These are phyloP conservation scores for Tausonia pullulans DNA, from an alignment of 1,284 basidiomycete genomes.

Conservation along the genomic window DNA sequence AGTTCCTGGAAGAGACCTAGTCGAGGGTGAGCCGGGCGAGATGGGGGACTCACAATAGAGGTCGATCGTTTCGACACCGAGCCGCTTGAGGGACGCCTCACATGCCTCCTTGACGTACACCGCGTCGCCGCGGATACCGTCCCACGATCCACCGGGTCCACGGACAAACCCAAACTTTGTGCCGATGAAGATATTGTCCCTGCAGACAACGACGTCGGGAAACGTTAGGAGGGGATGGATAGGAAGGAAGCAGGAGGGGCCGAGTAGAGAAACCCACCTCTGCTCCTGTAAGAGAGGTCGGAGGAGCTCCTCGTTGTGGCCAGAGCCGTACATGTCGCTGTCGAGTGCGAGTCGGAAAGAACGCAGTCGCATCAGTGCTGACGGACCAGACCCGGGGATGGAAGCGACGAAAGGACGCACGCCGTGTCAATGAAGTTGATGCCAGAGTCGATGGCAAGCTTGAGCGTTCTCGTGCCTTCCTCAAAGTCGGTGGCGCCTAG, in stretches of 20 bases:
- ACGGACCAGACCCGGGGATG: neutral
- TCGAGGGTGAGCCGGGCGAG: neutral
- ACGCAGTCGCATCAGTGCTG: neutral
- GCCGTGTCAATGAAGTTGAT: conserved; percentile 4
- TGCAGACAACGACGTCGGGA: neutral
- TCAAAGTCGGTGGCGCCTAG: neutral
- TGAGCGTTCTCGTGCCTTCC: neutral
- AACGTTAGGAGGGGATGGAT: neutral
- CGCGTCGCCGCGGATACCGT: neutral
- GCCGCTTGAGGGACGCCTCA: conserved; percentile 35
- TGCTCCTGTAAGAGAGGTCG: neutral
- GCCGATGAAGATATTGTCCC: conserved; percentile 9
- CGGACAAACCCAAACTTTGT: conserved; percentile 12
- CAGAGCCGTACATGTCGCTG: neutral
- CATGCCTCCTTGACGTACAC: conserved; percentile 31
- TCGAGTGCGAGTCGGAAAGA: neutral
- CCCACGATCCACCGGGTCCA: neutral
- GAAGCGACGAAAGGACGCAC: neutral
- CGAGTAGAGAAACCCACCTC: neutral
- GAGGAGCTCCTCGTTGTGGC: conserved; percentile 11
- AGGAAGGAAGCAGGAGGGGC: neutral
- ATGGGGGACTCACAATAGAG: conserved; percentile 37
- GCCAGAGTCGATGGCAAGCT: neutral
- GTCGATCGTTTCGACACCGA: conserved; percentile 41
- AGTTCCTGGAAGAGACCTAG: neutral